phyloP scores from a whole-genome alignment of 169 alveolate species.

The Babesia ovis region DNA sequence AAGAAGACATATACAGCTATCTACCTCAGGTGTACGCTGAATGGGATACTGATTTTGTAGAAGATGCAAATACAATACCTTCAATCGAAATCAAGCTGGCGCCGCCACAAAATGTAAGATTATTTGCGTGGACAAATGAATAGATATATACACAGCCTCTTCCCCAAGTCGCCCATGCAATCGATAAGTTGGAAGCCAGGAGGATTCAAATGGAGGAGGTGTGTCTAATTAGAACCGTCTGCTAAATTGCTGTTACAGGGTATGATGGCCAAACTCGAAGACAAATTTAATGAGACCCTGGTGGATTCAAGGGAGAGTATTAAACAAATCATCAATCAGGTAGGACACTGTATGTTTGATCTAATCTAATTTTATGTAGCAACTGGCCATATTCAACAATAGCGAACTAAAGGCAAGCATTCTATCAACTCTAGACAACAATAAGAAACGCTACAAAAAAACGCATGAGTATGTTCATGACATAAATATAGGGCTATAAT shows the following conservation, averaged over 20 bases:
- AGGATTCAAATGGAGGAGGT: constrained; percentile 78
- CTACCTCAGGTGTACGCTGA: constrained; percentile 19
- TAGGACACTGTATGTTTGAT: neutral
- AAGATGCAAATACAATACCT: constrained; percentile 73
- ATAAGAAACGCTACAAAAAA: constrained; percentile 3
- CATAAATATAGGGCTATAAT: neutral
- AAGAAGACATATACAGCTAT: too few species aligned
- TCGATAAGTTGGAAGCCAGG: constrained; percentile 66
- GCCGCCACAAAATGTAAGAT: constrained; percentile 79
- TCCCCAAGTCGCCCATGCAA: constrained; percentile 76
- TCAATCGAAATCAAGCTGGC: constrained; percentile 78
- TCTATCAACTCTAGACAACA: constrained; percentile 25
- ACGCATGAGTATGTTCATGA: neutral
- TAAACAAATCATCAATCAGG: constrained; percentile 41
- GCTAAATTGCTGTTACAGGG: constrained; percentile 22
- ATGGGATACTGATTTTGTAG: constrained; percentile 59
- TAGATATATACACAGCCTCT: constrained; percentile 64
- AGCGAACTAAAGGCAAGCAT: constrained; percentile 30
- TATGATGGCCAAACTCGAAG: constrained; percentile 66
- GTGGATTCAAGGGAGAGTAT: constrained; percentile 55
- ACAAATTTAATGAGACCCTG: constrained; percentile 48
- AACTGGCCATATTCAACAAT: constrained; percentile 30
- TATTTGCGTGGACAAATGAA: neutral
- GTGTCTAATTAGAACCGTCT: neutral
- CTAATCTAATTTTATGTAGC: neutral